These are phyloP conservation scores for Neophaeococcomyces aloes DNA, from an alignment of 2,329 filamentous ascomycete species.

Conservation along the genomic window DNA sequence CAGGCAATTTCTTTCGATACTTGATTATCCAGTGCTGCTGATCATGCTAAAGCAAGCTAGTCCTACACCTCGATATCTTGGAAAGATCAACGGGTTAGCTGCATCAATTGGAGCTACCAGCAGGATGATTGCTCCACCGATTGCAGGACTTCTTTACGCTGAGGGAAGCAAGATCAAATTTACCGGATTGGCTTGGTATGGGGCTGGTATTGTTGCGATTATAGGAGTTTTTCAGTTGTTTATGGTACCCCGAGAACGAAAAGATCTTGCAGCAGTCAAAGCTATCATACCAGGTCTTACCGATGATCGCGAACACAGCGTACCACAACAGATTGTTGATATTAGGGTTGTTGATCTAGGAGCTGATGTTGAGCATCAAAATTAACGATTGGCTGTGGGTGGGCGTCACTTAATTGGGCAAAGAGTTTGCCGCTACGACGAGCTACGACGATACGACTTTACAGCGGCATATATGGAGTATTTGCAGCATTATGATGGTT, in stretches of 20 bases:
- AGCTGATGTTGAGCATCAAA: neutral
- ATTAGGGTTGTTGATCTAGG: constrained; percentile 15
- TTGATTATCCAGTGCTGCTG: constrained; percentile 57
- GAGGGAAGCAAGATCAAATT: constrained; percentile 47
- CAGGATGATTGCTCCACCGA: constrained; percentile 57
- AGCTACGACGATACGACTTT: neutral
- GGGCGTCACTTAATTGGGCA: neutral
- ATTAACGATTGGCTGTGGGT: neutral
- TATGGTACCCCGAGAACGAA: constrained; percentile 42
- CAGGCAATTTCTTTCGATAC: constrained; percentile 58
- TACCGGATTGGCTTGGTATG: constrained; percentile 55
- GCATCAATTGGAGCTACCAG: constrained; percentile 62
- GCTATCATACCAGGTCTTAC: constrained; percentile 26
- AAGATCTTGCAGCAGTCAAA: constrained; percentile 30
- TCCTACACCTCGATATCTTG: constrained; percentile 51
- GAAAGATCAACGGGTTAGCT: constrained; percentile 61
- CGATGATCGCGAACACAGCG: constrained; percentile 7
- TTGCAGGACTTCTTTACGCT: constrained; percentile 58
- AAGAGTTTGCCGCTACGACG: neutral
- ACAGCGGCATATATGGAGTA: too few species aligned
- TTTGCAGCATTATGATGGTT: too few species aligned
- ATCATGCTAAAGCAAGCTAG: constrained; percentile 65
- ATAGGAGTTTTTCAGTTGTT: constrained; percentile 47
- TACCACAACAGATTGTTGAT: constrained; percentile 18
- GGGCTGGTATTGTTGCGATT: constrained; percentile 45